phyloP scores from a whole-genome alignment of 805 yeast species.

The Saccharomycodes ludwigii region DNA sequence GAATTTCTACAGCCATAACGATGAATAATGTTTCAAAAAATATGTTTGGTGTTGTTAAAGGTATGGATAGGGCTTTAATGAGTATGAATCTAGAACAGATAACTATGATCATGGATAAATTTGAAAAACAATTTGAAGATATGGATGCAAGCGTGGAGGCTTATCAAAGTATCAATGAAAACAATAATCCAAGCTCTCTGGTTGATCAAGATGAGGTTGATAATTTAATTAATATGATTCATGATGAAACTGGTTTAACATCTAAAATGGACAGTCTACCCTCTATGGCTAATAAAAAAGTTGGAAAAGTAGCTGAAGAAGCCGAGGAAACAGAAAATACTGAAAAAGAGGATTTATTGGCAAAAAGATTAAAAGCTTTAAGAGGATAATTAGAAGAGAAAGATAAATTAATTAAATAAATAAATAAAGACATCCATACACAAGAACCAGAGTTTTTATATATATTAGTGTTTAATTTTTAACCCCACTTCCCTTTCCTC shows the following conservation, averaged over 20 bases:
- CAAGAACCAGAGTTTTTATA: no score
- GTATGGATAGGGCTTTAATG: constrained; percentile 93
- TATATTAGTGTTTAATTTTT: no score
- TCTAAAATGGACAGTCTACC: no score
- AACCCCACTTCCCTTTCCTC: no score
- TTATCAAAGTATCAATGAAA: constrained; percentile 4
- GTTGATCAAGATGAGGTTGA: constrained; percentile 6
- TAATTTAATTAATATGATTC: constrained; percentile 5
- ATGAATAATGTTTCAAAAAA: constrained; percentile 92
- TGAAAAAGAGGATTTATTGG: constrained; percentile 62
- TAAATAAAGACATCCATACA: no score
- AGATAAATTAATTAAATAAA: no score
- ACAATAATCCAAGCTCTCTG: constrained; percentile 4
- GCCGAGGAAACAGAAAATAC: constrained; percentile 91
- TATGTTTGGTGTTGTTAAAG: constrained; percentile 85
- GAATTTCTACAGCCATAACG: constrained; percentile 96
- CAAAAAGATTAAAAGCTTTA: constrained; percentile 80
- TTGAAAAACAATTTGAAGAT: constrained; percentile 92
- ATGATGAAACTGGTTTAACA: constrained; percentile 4
- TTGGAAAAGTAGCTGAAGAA: constrained; percentile 72
- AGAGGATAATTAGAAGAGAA: constrained; percentile 37
- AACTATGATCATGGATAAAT: constrained; percentile 92
- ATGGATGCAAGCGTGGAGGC: constrained; percentile 68
- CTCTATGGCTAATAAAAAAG: no score
- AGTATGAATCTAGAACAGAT: constrained; percentile 91